These are phyloP conservation scores for Ganoderma meredithae DNA, from an alignment of 1,284 basidiomycete species.

Conservation along the genomic window DNA sequence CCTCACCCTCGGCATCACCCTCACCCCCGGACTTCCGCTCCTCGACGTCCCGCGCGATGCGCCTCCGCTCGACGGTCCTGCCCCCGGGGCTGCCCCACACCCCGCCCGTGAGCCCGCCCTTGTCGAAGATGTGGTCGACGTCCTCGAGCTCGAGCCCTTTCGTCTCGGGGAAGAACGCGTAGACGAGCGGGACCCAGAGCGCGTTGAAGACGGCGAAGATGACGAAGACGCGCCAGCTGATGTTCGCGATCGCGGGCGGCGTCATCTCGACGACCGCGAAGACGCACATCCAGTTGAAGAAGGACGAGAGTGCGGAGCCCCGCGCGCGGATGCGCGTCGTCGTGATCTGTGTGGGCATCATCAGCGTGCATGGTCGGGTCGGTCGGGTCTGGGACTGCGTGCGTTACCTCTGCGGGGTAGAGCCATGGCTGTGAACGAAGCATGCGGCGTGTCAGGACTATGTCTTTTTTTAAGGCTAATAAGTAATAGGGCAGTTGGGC, in stretches of 20 bases:
- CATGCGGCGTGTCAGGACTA: neutral
- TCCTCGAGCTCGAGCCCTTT: constrained; percentile 52
- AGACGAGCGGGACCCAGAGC: constrained; percentile 53
- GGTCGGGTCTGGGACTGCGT: no score
- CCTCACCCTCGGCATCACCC: neutral
- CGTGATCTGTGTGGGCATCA: constrained; percentile 43
- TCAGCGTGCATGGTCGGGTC: no score
- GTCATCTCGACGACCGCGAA: constrained; percentile 58
- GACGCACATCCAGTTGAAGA: constrained; percentile 53
- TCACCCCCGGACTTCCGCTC: constrained; percentile 12
- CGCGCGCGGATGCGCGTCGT: constrained; percentile 36
- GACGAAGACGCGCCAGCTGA: constrained; percentile 55
- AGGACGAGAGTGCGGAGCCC: constrained; percentile 45
- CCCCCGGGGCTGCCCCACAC: constrained; percentile 44
- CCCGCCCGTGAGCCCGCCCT: constrained; percentile 48
- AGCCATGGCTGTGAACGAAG: constrained; percentile 46
- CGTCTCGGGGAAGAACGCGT: constrained; percentile 55
- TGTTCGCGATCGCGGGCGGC: constrained; percentile 57
- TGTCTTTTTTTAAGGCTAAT: neutral
- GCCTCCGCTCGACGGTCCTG: constrained; percentile 34
- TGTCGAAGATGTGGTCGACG: constrained; percentile 50
- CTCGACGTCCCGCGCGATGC: constrained; percentile 33
- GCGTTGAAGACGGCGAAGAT: constrained; percentile 57
- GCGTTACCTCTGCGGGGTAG: constrained; percentile 49
- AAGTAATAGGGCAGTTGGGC: no score